Base-by-base conservation (phyloP, 2,329 filamentous ascomycete species). In the Teratosphaeria epicoccoides region DNA sequence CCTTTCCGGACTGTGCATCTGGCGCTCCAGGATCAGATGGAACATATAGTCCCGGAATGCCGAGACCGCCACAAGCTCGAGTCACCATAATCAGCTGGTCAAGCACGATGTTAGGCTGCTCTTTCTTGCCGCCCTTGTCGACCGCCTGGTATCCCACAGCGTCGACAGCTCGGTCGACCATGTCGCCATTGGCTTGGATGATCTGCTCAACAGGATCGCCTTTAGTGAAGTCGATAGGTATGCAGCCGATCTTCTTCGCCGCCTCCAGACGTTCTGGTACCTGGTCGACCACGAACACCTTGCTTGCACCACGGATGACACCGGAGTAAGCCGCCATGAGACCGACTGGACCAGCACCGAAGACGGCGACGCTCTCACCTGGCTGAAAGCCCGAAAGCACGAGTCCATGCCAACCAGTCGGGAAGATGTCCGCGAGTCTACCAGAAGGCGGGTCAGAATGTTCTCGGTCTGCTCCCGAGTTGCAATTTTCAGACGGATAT, bases 91-190 rank as follows among this genome's bases (percentile, higher is more conserved):
- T 84, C 68, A 83, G 73, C 56, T 82, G 80, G 59, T 84, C 81
- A 0, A 83, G 70, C 4, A 83, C 80, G 50, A 83, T 75, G 55
- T 82, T 83, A 1, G 80, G 79, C 59, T 78, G 75, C 61, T 84
- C 80, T 26, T 77, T 77, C 55, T 74, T 76, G 1, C 78, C 80
- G 1, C 74, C 74, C 11, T 73, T 70, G 37, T 72, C 72, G 1
- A 80, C 76, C 10, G 81, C 82, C 59, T 85, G 80, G 60, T 84
- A 85, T 0, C 81, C 82, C 0, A 85, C 82, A 10, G 79, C 79
- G 66, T 85, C 82, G 0, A 85, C 78, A 0, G 79, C 77, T 5
- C 82, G 71, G 57, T 84, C 81, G 2, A 84, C 80, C 77, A 79
- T 78, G 0, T 75, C 79, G 1, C 70, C 76, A 48, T 83, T 82